phyloP scores from a whole-genome alignment of 2,329 filamentous ascomycete genomes.

The Botrytis aclada region DNA sequence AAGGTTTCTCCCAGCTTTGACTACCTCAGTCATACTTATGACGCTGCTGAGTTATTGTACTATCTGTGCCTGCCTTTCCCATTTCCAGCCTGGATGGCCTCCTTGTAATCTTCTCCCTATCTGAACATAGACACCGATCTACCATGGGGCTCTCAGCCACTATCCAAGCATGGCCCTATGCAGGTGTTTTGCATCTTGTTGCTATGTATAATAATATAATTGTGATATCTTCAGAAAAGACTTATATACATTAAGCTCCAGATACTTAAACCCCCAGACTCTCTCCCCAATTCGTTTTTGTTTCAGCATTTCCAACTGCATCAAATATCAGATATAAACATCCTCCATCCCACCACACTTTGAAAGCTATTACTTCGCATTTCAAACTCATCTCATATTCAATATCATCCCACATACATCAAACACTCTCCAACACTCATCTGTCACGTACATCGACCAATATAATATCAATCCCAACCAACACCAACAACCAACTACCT shows the following conservation, averaged over 20 bases:
- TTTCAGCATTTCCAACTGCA: conserved; percentile 16
- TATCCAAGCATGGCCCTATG: conserved; percentile 14
- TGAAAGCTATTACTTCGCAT: background rate
- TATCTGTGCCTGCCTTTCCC: too few relatives aligned
- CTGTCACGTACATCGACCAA: background rate
- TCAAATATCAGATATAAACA: conserved; percentile 17
- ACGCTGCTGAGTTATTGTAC: conserved; percentile 7
- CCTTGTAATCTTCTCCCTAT: conserved; percentile 2
- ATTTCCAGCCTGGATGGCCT: background rate
- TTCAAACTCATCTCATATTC: background rate
- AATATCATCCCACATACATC: background rate
- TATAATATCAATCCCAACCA: conserved; percentile 3
- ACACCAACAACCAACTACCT: background rate
- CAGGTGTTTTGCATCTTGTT: conserved; percentile 18
- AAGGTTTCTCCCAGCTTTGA: conserved; percentile 14
- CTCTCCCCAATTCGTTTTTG: conserved; percentile 10
- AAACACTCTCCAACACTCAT: background rate
- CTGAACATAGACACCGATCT: conserved; percentile 16
- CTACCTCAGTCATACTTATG: conserved; percentile 18
- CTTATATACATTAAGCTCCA: background rate
- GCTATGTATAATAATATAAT: conserved; percentile 10
- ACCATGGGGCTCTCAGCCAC: conserved; percentile 17
- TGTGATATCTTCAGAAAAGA: conserved; percentile 10
- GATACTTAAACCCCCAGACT: conserved; percentile 16
- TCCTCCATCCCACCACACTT: conserved; percentile 5